A percentile compares a stretch with the other conserved stretches of the same genome.
Conservation (phyloP, 2,329 filamentous ascomycete genomes). For the Coniella vitis region DNA sequence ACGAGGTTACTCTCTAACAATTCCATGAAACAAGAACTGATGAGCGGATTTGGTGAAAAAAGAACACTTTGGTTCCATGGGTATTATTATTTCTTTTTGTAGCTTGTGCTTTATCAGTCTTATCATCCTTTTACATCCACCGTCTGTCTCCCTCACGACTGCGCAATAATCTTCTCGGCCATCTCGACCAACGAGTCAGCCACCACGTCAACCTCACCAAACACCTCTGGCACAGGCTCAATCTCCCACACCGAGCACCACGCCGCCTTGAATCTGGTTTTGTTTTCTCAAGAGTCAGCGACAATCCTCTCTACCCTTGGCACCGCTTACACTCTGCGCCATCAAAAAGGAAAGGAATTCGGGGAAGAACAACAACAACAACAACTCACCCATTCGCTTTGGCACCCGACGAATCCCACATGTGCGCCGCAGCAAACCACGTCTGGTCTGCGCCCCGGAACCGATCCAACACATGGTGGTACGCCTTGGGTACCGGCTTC, state of each 20-base stretch:
- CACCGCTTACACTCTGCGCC: no score
- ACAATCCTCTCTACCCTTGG: no score
- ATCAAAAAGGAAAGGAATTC: no score
- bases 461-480: conserved; percentile 34
- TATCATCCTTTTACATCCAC: no score
- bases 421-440: conserved; percentile 54
- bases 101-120: no score
- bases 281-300: neutral
- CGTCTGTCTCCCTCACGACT: conserved; percentile 11
- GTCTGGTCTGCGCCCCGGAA: conserved; percentile 31
- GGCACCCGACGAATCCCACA: conserved; percentile 52
- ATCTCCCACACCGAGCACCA: conserved; percentile 48
- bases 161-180: conserved; percentile 34
- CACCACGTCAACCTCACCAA: conserved; percentile 45
- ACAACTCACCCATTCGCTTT: conserved; percentile 32
- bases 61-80: no score
- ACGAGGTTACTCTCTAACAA: no score
- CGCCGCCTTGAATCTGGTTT: conserved; percentile 38
- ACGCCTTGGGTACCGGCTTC: conserved; percentile 43
- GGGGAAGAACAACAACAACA: no score
- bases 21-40: no score
- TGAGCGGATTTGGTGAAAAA: no score
- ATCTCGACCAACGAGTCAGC: conserved; percentile 39
- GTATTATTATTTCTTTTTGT: neutral
- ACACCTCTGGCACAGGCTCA: conserved; percentile 42